Percentiles rank a stretch among this genome's conserved stretches.
phyloP scores from a whole-genome alignment of 305 asterid species.

The Rubia peregrina region DNA sequence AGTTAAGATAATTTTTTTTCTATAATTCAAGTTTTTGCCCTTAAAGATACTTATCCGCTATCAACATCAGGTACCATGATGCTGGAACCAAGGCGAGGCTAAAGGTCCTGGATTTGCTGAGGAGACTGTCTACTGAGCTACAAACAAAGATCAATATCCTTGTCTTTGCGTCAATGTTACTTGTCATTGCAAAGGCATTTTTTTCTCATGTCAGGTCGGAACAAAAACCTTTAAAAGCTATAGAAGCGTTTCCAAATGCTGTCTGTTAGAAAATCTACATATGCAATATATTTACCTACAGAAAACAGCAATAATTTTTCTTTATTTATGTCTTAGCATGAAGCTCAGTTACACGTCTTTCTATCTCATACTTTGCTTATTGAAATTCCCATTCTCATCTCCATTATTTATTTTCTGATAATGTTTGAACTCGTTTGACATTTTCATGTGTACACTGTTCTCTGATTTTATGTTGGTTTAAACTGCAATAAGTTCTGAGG shows the following conservation, averaged over 20 bases:
- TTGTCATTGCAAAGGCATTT: slow-evolving; percentile 84
- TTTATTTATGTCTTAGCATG: neutral
- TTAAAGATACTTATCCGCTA: neutral
- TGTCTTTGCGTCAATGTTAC: slow-evolving; percentile 84
- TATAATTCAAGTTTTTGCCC: slow-evolving; percentile 9
- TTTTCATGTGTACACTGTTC: neutral
- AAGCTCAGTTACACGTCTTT: neutral
- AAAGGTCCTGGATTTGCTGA: slow-evolving; percentile 68
- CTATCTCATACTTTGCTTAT: neutral
- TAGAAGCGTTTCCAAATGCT: neutral
- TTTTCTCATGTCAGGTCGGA: slow-evolving; percentile 81
- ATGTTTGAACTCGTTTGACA: neutral
- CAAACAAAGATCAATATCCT: slow-evolving; percentile 77
- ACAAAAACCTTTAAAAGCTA: slow-evolving; percentile 1
- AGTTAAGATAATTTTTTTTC: slow-evolving; percentile 6
- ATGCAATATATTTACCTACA: neutral
- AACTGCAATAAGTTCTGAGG: neutral
- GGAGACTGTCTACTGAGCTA: slow-evolving; percentile 74
- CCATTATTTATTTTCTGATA: neutral
- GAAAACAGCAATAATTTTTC: neutral
- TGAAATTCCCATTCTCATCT: neutral
- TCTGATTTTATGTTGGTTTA: neutral
- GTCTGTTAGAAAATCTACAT: neutral
- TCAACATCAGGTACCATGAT: slow-evolving; percentile 64
- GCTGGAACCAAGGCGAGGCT: slow-evolving; percentile 66